Conservation (phyloP, 2,329 filamentous ascomycete genomes). For the Fusarium chlamydosporum region DNA sequence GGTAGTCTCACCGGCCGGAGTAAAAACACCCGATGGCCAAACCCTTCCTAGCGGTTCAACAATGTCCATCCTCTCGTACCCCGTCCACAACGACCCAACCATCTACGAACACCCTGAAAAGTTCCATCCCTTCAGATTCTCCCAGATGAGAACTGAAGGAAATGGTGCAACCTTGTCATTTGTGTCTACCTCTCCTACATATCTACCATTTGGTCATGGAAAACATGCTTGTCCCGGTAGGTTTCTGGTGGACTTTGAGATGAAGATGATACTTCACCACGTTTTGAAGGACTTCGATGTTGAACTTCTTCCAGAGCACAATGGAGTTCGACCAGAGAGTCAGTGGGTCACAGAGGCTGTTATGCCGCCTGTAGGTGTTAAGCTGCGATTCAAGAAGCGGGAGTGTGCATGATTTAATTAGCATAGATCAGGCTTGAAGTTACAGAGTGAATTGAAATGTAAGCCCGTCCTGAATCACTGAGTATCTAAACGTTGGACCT, state of each 20-base stretch:
- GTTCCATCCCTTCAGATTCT: conserved; percentile 61
- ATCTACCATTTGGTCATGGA: conserved; percentile 55
- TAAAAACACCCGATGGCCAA: conserved; percentile 54
- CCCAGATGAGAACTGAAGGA: conserved; percentile 50
- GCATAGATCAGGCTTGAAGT: neutral
- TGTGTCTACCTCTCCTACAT: conserved; percentile 42
- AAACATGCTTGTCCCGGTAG: conserved; percentile 54
- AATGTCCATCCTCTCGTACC: conserved; percentile 54
- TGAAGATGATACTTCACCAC: conserved; percentile 52
- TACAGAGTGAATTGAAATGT: neutral
- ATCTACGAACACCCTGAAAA: conserved; percentile 54
- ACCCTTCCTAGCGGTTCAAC: conserved; percentile 52
- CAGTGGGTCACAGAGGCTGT: conserved; percentile 43
- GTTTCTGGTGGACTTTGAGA: conserved; percentile 52
- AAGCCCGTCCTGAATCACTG: neutral
- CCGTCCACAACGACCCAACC: conserved; percentile 52
- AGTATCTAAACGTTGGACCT: too few relatives aligned
- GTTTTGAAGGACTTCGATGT: conserved; percentile 41
- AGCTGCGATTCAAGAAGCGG: conserved; percentile 37
- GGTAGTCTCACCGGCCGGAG: conserved; percentile 45
- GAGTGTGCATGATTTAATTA: neutral
- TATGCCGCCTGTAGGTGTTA: conserved; percentile 42
- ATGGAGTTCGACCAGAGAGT: conserved; percentile 41
- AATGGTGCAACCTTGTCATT: conserved; percentile 11
- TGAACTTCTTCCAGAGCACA: conserved; percentile 39